These are phyloP conservation scores for Penicillium sp. DNA, from an alignment of 2,329 filamentous ascomycete genomes.

Conservation along the genomic window DNA sequence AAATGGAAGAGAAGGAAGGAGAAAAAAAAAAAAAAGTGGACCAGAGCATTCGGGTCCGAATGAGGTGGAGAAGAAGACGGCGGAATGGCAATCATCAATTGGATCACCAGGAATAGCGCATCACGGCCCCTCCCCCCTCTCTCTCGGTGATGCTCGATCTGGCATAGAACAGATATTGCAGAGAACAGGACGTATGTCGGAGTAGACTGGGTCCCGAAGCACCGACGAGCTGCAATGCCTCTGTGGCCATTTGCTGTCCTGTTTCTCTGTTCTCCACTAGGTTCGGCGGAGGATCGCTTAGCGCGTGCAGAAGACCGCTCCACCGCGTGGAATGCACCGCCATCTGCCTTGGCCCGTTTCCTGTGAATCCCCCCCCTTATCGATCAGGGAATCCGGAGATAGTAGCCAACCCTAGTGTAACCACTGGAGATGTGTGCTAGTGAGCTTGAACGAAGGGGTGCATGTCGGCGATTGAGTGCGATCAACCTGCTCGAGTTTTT, in stretches of 20 bases:
- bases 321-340: slow-evolving; percentile 6
- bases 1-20: background rate
- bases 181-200: background rate
- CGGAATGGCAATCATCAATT: background rate
- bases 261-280: background rate
- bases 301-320: slow-evolving; percentile 7
- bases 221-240: slow-evolving; percentile 5
- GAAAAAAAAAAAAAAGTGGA: slow-evolving; percentile 7
- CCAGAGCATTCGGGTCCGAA: slow-evolving; percentile 9
- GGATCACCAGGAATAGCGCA: slow-evolving; percentile 9
- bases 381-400: slow-evolving; percentile 1
- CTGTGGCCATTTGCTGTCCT: slow-evolving; percentile 9
- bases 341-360: background rate
- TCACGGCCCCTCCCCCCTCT: slow-evolving; percentile 1
- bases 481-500: background rate
- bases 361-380: background rate
- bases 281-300: slow-evolving; percentile 16
- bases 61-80: background rate
- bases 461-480: background rate
- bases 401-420: background rate
- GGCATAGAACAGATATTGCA: slow-evolving; percentile 8
- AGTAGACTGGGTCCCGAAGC: slow-evolving; percentile 17
- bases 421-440: background rate
- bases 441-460: background rate
- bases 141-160: slow-evolving; percentile 6